Evolutionary conservation across 164 flowering plant species (phyloP).

Genomic region (Berberis vulgaris): DNA sequence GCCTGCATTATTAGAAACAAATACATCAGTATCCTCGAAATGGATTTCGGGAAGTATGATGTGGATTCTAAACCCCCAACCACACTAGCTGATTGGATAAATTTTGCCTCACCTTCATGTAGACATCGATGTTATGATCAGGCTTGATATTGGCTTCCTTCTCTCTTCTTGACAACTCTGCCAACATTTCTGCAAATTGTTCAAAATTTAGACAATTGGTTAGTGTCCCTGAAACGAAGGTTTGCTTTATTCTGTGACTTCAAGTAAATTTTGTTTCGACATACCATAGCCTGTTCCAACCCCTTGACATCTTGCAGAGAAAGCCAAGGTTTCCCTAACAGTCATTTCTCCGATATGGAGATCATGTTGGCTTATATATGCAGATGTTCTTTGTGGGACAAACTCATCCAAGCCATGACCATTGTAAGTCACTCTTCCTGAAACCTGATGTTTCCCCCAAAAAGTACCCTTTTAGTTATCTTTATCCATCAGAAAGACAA

Average conservation of each 20-base stretch:
- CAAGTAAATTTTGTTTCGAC: neutral
- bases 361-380: constrained; percentile 60
- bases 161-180: constrained; percentile 64
- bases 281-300: constrained; percentile 49
- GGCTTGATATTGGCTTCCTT: constrained; percentile 56
- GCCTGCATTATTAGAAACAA: constrained; percentile 28
- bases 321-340: constrained; percentile 49
- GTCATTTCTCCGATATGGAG: constrained; percentile 57
- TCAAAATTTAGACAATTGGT: neutral
- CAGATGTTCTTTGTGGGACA: constrained; percentile 58
- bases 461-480: neutral
- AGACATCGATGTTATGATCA: constrained; percentile 62
- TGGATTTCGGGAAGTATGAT: neutral
- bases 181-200: constrained; percentile 44
- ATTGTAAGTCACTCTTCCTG: constrained; percentile 60
- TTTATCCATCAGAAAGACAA: neutral
- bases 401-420: constrained; percentile 64
- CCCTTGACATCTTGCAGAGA: constrained; percentile 62
- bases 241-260: neutral
- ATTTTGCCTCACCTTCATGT: constrained; percentile 49
- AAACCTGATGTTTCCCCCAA: constrained; percentile 21
- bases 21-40: neutral
- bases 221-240: neutral
- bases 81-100: neutral
- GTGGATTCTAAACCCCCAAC: neutral